A percentile compares a stretch with the other conserved stretches of the same genome.
Evolutionary conservation across 805 yeast species (phyloP).

Genomic region (Candida verbasci): DNA sequence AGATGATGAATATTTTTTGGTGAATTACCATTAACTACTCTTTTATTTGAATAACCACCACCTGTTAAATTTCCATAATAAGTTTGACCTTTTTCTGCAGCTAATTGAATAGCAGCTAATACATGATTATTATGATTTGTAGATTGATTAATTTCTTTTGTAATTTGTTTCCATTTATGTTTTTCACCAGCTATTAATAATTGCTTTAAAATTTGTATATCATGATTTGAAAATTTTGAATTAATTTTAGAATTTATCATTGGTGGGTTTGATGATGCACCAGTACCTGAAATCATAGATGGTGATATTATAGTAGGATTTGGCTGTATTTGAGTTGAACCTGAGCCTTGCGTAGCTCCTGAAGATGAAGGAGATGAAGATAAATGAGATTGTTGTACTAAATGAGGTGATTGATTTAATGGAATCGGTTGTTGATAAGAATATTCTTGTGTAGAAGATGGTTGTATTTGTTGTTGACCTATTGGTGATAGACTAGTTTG

Average conservation of each 20-base stretch:
- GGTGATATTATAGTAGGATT: not conserved
- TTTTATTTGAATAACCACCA: constrained; percentile 4
- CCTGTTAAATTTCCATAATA: constrained; percentile 5
- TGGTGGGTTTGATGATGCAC: constrained; percentile 9
- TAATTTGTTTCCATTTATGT: constrained; percentile 57
- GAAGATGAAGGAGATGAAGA: not conserved
- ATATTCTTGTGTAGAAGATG: constrained; percentile 1
- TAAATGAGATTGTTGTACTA: not conserved
- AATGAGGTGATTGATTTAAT: not conserved
- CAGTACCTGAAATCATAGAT: constrained; percentile 6
- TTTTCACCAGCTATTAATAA: constrained; percentile 50
- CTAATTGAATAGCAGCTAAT: constrained; percentile 5
- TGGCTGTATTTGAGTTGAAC: constrained; percentile 7
- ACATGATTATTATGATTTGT: constrained; percentile 8
- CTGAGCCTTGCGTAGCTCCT: not conserved
- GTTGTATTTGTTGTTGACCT: not conserved
- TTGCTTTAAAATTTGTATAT: constrained; percentile 42
- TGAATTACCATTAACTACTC: not conserved
- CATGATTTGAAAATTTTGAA: constrained; percentile 38
- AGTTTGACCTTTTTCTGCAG: constrained; percentile 4
- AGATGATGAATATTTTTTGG: constrained; percentile 3
- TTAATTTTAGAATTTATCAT: constrained; percentile 8
- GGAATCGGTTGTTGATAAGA: not conserved
- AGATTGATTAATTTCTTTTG: constrained; percentile 30
- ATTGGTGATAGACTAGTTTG: not conserved